These are phyloP conservation scores for Monosporozyma unispora DNA, from an alignment of 805 yeast genomes.

Conservation along the genomic window DNA sequence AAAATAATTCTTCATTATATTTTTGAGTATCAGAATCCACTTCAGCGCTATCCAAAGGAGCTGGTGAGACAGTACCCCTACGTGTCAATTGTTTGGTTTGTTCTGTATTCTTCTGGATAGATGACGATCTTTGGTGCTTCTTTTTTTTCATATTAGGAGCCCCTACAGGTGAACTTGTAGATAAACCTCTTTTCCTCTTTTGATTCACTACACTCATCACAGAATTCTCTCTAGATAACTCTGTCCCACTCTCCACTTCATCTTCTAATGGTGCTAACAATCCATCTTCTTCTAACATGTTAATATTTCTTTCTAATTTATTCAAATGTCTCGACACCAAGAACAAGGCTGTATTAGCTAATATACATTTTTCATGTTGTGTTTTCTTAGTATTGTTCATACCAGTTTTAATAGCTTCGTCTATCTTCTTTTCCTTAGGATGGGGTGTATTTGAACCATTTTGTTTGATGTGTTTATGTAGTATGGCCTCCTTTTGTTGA, in stretches of 20 bases:
- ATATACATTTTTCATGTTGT: constrained; percentile 68
- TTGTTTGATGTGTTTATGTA: constrained; percentile 74
- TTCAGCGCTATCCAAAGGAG: neutral
- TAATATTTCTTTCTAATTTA: constrained; percentile 66
- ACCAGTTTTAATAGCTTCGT: constrained; percentile 60
- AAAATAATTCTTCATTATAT: constrained; percentile 27
- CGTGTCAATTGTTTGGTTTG: neutral
- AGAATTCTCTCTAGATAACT: constrained; percentile 26
- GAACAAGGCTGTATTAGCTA: constrained; percentile 79
- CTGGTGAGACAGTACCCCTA: neutral
- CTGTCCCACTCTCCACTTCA: constrained; percentile 26
- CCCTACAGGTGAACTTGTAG: constrained; percentile 9
- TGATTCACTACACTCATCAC: constrained; percentile 14
- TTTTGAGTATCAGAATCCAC: constrained; percentile 1
- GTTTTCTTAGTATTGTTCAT: constrained; percentile 47
- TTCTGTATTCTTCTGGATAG: constrained; percentile 3
- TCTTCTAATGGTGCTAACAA: constrained; percentile 50
- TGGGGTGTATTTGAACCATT: constrained; percentile 74
- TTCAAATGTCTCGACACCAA: constrained; percentile 65
- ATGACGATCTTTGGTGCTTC: constrained; percentile 12
- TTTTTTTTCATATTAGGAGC: constrained; percentile 15
- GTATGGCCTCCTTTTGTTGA: constrained; percentile 62
- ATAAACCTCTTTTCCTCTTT: constrained; percentile 15
- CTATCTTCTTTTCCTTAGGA: constrained; percentile 68
- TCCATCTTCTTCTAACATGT: constrained; percentile 73